Evolutionary conservation across 257 asterid genomes (phyloP), one percentile per base, ranked within the genome.

Genomic region (Nicotiana benthamiana): DNA sequence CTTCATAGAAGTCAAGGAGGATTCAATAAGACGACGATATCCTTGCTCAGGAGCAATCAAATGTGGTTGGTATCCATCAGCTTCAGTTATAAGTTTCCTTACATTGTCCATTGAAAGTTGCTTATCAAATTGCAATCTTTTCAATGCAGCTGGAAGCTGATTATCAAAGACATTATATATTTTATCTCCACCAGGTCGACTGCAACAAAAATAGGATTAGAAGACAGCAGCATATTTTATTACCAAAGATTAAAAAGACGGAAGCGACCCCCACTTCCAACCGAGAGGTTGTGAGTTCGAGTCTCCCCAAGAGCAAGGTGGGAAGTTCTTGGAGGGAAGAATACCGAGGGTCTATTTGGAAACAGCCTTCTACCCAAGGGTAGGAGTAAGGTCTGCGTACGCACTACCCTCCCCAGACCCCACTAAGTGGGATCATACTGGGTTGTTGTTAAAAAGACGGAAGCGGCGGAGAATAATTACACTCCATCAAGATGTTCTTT

Each of bases 11-110:
- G 90, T 82, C 90, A 95, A 86, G 61, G 98, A 90, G 75, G 98
- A 94, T 85, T 96, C 99, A 83, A 96, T 96, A 80, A 96, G 98
- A 75, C 97, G 97, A 30, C 98, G 97, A 83, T 96, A 96, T 81
- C 99, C 99, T 84, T 96, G 98, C 83, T 96, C 99, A 17, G 99
- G 99, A 32, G 99, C 99, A 85, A 96, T 96, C 75, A 96, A 91
- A 90, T 96, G 99, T 64, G 99, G 99, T 87, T 96, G 99, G 85
- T 94, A 96, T 57, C 98, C 98, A 90, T 96, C 99, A 85, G 98
- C 99, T 87, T 94, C 97, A 40, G 98, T 94, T 60, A 96, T 96
- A 80, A 94, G 88, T 85, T 96, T 96, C 82, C 98, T 92, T 59
- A 94, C 99, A 84, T 95, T 95, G 65, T 95, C 99, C 97, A 94